Conservation (phyloP, 2,329 filamentous ascomycete genomes). For the Trichoderma breve region DNA sequence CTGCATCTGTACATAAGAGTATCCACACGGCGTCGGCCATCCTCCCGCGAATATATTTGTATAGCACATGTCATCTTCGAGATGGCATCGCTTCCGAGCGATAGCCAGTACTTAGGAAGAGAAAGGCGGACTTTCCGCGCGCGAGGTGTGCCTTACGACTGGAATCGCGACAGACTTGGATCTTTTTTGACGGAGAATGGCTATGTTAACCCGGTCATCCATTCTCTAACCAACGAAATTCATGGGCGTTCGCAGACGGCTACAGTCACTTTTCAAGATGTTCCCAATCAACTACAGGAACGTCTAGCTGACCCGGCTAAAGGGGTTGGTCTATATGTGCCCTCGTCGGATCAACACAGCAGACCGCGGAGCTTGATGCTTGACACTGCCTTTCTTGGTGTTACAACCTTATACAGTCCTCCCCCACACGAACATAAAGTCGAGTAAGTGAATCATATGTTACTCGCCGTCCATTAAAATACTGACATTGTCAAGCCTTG, state of each 20-base stretch:
- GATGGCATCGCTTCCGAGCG: neutral
- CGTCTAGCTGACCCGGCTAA: neutral
- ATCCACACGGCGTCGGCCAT: no score
- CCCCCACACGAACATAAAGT: neutral
- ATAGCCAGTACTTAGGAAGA: rapidly evolving
- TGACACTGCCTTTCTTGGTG: neutral
- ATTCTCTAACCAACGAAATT: neutral
- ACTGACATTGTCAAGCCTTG: no score
- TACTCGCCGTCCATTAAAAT: rapidly evolving
- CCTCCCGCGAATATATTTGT: no score
- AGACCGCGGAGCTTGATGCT: neutral
- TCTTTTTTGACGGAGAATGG: neutral
- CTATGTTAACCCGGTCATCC: neutral
- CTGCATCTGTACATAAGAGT: no score
- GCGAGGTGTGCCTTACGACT: neutral
- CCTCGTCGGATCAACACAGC: neutral
- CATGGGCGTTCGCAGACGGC: neutral
- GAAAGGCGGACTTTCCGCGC: neutral
- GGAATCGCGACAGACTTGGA: neutral
- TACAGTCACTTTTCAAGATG: neutral
- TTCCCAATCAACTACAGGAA: neutral
- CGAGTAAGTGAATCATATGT: neutral
- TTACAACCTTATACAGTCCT: neutral
- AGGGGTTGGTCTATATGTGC: neutral
- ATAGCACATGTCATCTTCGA: no score